Base-by-base conservation (phyloP, 2,329 filamentous ascomycete genomes). In the Aspergillus fumigatiaffinis region DNA sequence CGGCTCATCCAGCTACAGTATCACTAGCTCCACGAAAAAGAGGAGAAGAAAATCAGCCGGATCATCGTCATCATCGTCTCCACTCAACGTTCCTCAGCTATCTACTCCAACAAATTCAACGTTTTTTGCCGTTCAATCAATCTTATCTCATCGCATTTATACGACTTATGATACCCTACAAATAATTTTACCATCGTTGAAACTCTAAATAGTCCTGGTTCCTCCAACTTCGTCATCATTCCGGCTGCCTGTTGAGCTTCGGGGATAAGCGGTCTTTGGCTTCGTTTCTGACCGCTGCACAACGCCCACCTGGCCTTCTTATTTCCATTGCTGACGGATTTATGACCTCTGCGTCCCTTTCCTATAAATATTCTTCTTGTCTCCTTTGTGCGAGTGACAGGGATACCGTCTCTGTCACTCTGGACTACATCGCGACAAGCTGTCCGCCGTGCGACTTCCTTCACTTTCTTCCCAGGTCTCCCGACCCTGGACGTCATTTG, bases 371-470 rank as follows among this genome's bases (percentile, higher is more conserved):
- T 29, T 20, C 42, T 14, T 50, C 28, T 21, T 48, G 49, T 32
- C 28, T 38, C 41, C 25, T 35, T 32, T 28, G 9, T 28, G 26
- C 29, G 67, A 66, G 68, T 68, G 68, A 61, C 67, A 66, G 66
- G 56, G 50, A 14, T 3, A 44, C 38, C 56, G 55, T 61, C 67
- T 62, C 62, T 67, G 63, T 66, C 53, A 54, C 61, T 61, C 60
- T 53, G 23, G 23, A 55, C 35, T 46, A 51, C 53, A 58, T 35
- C 42, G 53, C 55, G 54, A 58, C 66, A 73, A 72, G 54, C 63
- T 73, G 70, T 68, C 64, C 64, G 56, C 66, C 50, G 51, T 50
- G 52, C 62, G 66, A 61, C 58, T 67, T 54, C 29, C 41, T 62
- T 62, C 56, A 51, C 61, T 60, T 35, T 56, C 53, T 60, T 62